Evolutionary conservation across 441 rosid species (phyloP).

Genomic region (Syzygium malaccense): DNA sequence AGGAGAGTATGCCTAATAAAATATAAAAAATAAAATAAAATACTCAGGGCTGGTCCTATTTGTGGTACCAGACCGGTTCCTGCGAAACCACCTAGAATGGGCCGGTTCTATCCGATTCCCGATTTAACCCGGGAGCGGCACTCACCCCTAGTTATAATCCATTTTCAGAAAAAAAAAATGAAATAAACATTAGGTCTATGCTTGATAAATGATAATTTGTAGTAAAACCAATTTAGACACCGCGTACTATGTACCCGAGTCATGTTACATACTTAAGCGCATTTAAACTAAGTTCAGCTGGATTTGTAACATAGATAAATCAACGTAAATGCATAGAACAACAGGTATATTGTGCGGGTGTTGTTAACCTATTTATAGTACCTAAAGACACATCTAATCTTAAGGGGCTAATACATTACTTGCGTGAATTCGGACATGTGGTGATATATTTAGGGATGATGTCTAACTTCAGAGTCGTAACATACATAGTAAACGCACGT

Average conservation of each 20-base stretch:
- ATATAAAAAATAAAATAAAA: neutral
- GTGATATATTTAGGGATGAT: neutral
- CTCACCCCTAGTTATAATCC: neutral
- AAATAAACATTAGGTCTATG: neutral
- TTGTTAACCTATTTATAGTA: neutral
- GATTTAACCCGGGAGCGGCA: rapidly evolving
- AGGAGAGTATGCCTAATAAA: neutral
- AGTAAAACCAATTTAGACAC: neutral
- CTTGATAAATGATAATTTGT: neutral
- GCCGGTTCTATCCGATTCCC: rapidly evolving
- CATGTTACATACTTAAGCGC: neutral
- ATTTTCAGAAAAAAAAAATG: neutral
- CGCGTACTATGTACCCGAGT: neutral
- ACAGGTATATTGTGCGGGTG: neutral
- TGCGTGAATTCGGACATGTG: no score
- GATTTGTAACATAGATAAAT: neutral
- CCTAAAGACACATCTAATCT: neutral
- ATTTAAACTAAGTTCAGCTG: neutral
- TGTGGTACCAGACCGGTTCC: rapidly evolving
- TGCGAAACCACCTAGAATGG: rapidly evolving
- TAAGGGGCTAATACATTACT: neutral
- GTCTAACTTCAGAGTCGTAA: neutral
- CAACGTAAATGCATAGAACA: neutral
- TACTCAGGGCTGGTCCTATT: neutral
- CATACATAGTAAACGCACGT: rapidly evolving